phyloP scores from a whole-genome alignment of 768 basidiomycete species.

The Boletus pseudo-olivaceus region DNA sequence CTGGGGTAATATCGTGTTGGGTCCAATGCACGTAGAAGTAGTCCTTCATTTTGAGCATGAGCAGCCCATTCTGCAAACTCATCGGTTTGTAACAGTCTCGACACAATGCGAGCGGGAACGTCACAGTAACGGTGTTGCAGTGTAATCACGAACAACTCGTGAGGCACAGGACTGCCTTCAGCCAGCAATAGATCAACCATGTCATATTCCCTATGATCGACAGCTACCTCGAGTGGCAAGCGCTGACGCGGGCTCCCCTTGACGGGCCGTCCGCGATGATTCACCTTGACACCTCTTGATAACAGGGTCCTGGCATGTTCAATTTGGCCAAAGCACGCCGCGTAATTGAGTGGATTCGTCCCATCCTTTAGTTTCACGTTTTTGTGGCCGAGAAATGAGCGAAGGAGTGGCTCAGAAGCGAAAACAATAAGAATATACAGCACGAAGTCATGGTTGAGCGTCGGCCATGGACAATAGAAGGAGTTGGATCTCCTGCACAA shows the following conservation, averaged over 20 bases:
- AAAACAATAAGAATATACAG: not conserved
- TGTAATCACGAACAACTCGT: not conserved
- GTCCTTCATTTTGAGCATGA: not conserved
- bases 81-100: not conserved
- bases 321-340: not conserved
- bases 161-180: not conserved
- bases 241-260: too few relatives aligned
- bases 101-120: not conserved
- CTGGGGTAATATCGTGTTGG: not conserved
- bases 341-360: not conserved
- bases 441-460: not conserved
- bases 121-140: not conserved
- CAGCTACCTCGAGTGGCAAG: not conserved
- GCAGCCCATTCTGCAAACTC: conserved; percentile 13
- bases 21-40: not conserved
- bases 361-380: not conserved
- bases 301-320: not conserved
- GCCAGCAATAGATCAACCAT: not conserved
- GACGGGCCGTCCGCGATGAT: not conserved
- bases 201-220: fast-evolving
- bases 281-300: not conserved
- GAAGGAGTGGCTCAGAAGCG: not conserved
- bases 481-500: not conserved
- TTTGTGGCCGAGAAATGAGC: not conserved
- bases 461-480: not conserved